Evolutionary conservation across 1,284 basidiomycete species (phyloP).

Genomic region (Nidula niveotomentosa): DNA sequence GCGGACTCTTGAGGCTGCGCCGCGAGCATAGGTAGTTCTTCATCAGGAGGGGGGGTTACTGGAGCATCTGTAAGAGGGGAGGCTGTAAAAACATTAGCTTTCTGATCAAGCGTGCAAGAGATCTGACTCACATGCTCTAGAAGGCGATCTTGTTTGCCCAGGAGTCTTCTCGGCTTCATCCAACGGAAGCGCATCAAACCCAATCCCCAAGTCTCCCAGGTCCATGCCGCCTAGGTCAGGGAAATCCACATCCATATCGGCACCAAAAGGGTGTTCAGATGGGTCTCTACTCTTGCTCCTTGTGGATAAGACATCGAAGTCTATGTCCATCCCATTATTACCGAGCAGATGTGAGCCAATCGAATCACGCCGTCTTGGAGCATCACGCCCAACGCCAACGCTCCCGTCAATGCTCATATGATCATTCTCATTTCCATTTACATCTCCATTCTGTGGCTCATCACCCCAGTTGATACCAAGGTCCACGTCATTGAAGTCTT

Average conservation of each 20-base stretch:
- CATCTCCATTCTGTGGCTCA: slow-evolving; percentile 34
- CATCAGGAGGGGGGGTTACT: slow-evolving; percentile 55
- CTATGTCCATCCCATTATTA: slow-evolving; percentile 38
- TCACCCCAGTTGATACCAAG: slow-evolving; percentile 74
- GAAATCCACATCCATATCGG: slow-evolving; percentile 58
- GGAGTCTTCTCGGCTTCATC: slow-evolving; percentile 48
- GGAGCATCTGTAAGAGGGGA: slow-evolving; percentile 75
- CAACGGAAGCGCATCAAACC: slow-evolving; percentile 57
- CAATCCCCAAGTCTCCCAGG: slow-evolving; percentile 67
- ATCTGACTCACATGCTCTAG: slow-evolving; percentile 63
- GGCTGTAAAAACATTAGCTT: slow-evolving; percentile 36
- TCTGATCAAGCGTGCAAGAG: not conserved
- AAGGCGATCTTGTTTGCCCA: slow-evolving; percentile 56
- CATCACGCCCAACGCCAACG: slow-evolving; percentile 77
- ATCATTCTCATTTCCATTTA: slow-evolving; percentile 33
- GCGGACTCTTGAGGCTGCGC: slow-evolving; percentile 22
- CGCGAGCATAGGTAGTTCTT: slow-evolving; percentile 39
- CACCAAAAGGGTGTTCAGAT: slow-evolving; percentile 64
- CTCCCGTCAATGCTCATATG: slow-evolving; percentile 58
- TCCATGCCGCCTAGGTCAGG: slow-evolving; percentile 59
- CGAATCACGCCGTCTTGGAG: slow-evolving; percentile 52
- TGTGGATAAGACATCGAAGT: slow-evolving; percentile 60
- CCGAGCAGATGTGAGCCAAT: slow-evolving; percentile 60
- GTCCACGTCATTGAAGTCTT: slow-evolving; percentile 77
- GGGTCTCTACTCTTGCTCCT: slow-evolving; percentile 54